phyloP scores from a whole-genome alignment of 169 alveolate genomes.

The Plasmodium billcollinsi region DNA sequence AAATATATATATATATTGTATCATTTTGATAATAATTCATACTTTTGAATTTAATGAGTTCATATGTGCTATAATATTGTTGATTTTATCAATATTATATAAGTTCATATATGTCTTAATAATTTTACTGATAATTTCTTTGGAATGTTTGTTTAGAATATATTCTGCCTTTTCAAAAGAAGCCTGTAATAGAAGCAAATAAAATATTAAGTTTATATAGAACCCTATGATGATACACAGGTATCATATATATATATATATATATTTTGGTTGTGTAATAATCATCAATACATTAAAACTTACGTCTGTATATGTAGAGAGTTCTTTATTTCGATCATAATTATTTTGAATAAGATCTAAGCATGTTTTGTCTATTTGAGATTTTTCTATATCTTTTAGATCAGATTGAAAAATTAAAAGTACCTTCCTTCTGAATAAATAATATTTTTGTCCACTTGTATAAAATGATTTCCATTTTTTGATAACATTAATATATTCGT shows the following conservation, averaged over 20 bases:
- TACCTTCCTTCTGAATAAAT: conserved; percentile 38
- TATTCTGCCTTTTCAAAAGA: conserved; percentile 70
- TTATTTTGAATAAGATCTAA: conserved; percentile 27
- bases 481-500: conserved; percentile 29
- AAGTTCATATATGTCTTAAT: conserved; percentile 72
- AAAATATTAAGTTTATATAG: background rate
- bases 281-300: background rate
- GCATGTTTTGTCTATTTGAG: conserved; percentile 29
- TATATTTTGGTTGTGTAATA: background rate
- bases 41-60: conserved; percentile 70
- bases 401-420: conserved; percentile 57
- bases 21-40: background rate
- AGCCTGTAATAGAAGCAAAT: conserved; percentile 17
- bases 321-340: conserved; percentile 20
- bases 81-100: conserved; percentile 50
- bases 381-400: conserved; percentile 28
- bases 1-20: background rate
- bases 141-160: conserved; percentile 68
- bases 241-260: conserved; percentile 8
- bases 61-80: conserved; percentile 64
- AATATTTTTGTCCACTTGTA: conserved; percentile 34
- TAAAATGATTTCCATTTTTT: conserved; percentile 54
- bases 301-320: conserved; percentile 52
- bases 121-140: conserved; percentile 69
- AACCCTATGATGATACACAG: background rate